Conservation (phyloP, 352 stramenopile genomes). For the Plasmopara muralis region DNA sequence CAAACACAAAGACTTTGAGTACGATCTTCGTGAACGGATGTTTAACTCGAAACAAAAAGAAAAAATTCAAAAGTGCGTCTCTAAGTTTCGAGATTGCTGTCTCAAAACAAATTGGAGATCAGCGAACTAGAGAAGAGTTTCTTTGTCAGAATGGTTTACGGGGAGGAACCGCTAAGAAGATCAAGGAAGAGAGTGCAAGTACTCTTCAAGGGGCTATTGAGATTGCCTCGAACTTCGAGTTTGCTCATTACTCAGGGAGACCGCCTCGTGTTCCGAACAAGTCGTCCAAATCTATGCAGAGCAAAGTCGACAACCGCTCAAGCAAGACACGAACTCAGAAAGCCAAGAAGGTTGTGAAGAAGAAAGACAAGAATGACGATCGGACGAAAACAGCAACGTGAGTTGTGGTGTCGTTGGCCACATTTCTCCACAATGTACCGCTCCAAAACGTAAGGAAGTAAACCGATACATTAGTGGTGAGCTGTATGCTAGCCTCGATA, state of each 20-base stretch:
- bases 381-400: neutral
- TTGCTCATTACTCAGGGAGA: neutral
- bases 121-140: slow-evolving; percentile 1
- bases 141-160: neutral
- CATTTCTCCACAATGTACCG: neutral
- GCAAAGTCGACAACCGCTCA: neutral
- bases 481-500: neutral
- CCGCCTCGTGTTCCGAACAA: neutral
- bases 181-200: too few relatives aligned
- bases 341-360: neutral
- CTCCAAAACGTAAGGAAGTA: neutral
- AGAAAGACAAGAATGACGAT: neutral
- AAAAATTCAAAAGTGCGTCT: neutral
- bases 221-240: too few relatives aligned
- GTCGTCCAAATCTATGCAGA: neutral
- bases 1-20: neutral
- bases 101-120: neutral
- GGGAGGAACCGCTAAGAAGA: neutral
- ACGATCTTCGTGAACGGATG: neutral
- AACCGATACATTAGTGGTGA: neutral
- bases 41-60: neutral
- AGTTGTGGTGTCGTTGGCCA: neutral
- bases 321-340: neutral
- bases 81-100: neutral
- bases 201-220: too few relatives aligned